Base-by-base conservation (phyloP, 305 asterid species). In the Ilex paraguariensis region DNA sequence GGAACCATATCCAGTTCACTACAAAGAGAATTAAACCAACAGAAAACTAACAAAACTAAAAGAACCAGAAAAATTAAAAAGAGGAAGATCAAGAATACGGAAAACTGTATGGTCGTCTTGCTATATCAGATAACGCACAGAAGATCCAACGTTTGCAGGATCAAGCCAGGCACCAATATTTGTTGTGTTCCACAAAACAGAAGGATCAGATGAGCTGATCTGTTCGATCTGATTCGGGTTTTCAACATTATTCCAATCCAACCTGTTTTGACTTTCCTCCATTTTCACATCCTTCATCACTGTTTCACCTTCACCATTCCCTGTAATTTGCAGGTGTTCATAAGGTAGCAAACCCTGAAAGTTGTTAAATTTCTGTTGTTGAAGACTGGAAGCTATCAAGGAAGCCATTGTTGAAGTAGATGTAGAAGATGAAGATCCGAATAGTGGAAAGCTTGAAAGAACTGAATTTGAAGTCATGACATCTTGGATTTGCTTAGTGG, bases 121-220 rank as follows among this genome's bases (percentile, higher is more conserved):
- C 77, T 65, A 83, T 66, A 83, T 81, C 30, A 80, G 42, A 36
- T 5, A 84, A 31, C 82, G 79, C 61, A 84, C 90, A 10, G 90
- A 84, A 61, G 85, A 81, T 16, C 82, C 85, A 68, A 79, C 68
- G 70, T 63, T 72, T 10, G 87, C 75, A 60, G 91, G 85, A 71
- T 84, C 91, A 42, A 81, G 72, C 91, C 72, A 67, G 33, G 30
- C 31, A 17, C 30, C 30, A 10, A 7, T 5, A 16, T 10, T 17
- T 5, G 30, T 52, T n/a, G 56, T 15, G 31, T 66, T 67, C 72
- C 72, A 67, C 16, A 59, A 46, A 54, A 67, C 51, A 30, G 72
- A 60, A 61, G 72, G 72, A 44, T 67, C 71, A 36, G 51, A 40
- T 28, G 63, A 52, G 44, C 39, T 45, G 36, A 53, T 60, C 28